Evolutionary conservation across 345 rosid species (phyloP).

Genomic region (Erucastrum elatum): DNA sequence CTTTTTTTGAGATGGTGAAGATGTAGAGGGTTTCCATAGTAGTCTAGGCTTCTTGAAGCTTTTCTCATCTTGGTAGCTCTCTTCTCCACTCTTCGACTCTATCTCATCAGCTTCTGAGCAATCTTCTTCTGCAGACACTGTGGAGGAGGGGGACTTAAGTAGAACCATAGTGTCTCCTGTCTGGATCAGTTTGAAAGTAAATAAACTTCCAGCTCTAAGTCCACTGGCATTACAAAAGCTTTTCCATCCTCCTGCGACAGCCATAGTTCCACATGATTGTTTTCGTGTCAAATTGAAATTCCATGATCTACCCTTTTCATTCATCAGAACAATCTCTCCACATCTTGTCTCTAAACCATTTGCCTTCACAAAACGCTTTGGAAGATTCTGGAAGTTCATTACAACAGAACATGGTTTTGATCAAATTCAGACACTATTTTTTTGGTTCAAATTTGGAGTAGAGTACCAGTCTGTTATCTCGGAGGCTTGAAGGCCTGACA

Average conservation of each 20-base stretch:
- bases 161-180: slow-evolving; percentile 19
- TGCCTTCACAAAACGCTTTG: not conserved
- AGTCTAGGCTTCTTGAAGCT: not conserved
- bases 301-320: not conserved
- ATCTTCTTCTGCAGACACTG: not conserved
- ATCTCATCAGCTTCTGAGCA: not conserved
- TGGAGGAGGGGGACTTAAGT: not conserved
- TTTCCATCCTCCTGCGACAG: not conserved
- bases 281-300: not conserved
- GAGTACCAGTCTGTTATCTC: not conserved
- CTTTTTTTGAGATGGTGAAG: slow-evolving; percentile 13
- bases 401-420: not conserved
- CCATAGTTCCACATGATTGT: not conserved
- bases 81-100: not conserved
- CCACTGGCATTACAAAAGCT: slow-evolving; percentile 18
- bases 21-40: not conserved
- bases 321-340: not conserved
- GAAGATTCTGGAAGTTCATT: not conserved
- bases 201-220: not conserved
- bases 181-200: slow-evolving; percentile 10
- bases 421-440: not conserved
- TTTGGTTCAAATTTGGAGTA: not conserved
- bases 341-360: not conserved
- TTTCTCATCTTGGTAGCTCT: not conserved
- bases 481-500: not conserved